phyloP scores from a whole-genome alignment of 768 basidiomycete genomes.

The Asterophora lycoperdoides region DNA sequence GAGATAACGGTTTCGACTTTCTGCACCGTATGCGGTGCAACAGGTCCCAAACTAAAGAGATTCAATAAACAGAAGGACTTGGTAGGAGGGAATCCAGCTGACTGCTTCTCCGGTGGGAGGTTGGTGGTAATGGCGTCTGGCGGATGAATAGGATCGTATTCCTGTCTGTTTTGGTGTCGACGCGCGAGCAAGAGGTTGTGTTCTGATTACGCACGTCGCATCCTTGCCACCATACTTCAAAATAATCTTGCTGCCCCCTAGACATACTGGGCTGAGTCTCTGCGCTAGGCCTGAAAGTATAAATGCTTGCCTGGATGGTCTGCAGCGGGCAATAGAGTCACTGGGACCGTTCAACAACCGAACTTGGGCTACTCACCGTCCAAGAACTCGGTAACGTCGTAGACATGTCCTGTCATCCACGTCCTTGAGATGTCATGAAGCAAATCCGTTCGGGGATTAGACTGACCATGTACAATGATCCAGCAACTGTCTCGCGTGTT shows the following conservation, averaged over 20 bases:
- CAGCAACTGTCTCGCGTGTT: constrained; percentile 62
- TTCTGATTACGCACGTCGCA: constrained; percentile 58
- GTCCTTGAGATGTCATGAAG: constrained; percentile 7
- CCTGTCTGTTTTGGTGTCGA: constrained; percentile 40
- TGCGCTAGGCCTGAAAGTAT: background rate
- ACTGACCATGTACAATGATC: constrained; percentile 80
- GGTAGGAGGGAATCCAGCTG: constrained; percentile 17
- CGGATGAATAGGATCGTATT: constrained; percentile 89
- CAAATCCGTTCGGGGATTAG: background rate
- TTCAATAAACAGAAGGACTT: background rate
- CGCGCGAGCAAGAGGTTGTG: background rate
- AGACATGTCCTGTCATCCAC: constrained; percentile 53
- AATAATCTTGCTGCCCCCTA: constrained; percentile 81
- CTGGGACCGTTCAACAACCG: background rate
- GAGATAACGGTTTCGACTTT: constrained; percentile 61
- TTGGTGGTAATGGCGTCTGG: constrained; percentile 74
- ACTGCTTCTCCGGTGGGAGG: constrained; percentile 84
- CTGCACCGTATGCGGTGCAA: constrained; percentile 66
- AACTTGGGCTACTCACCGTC: constrained; percentile 42
- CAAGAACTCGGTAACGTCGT: constrained; percentile 77
- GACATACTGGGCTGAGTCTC: constrained; percentile 7
- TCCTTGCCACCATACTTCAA: constrained; percentile 88
- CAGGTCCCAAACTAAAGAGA: constrained; percentile 53
- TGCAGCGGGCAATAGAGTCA: constrained; percentile 17
- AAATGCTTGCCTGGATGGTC: constrained; percentile 59